Conservation (phyloP, 140 eudicot species). For the Flaveria floridana region DNA sequence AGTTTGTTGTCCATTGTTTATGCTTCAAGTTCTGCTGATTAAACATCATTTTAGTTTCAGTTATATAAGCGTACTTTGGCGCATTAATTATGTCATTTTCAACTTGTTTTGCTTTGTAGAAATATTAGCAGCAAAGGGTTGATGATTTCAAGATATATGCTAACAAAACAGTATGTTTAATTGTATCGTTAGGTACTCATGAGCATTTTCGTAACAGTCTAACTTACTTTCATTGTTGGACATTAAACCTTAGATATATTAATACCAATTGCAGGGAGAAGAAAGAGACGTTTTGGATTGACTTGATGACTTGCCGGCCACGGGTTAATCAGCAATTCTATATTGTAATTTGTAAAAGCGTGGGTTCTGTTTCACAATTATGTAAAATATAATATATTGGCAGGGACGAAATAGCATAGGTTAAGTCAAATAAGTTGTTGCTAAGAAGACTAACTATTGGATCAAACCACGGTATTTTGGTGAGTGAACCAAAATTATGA, state of each 20-base stretch:
- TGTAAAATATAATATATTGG: background rate
- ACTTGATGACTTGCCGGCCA: slow-evolving; percentile 30
- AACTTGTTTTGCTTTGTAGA: background rate
- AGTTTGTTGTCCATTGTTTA: slow-evolving; percentile 29
- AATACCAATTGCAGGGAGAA: background rate
- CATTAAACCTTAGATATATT: background rate
- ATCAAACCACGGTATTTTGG: no score
- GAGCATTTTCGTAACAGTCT: slow-evolving; percentile 10
- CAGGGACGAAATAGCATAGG: background rate
- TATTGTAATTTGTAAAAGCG: background rate
- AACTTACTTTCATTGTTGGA: slow-evolving; percentile 29
- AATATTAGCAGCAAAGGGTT: slow-evolving; percentile 8
- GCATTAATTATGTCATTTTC: slow-evolving; percentile 12
- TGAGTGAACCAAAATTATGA: no score
- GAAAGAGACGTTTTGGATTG: slow-evolving; percentile 22
- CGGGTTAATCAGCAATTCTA: background rate
- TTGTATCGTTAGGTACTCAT: background rate
- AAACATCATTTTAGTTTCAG: background rate
- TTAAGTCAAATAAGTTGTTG: background rate
- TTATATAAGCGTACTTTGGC: slow-evolving; percentile 27
- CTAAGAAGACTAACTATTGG: no score
- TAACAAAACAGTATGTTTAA: background rate
- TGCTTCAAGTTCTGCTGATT: background rate
- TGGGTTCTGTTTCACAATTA: no score
- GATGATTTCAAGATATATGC: slow-evolving; percentile 29